Evolutionary conservation across 768 basidiomycete genomes (phyloP), one percentile per base, ranked within the genome.

Genomic region (Amanita molliuscula): DNA sequence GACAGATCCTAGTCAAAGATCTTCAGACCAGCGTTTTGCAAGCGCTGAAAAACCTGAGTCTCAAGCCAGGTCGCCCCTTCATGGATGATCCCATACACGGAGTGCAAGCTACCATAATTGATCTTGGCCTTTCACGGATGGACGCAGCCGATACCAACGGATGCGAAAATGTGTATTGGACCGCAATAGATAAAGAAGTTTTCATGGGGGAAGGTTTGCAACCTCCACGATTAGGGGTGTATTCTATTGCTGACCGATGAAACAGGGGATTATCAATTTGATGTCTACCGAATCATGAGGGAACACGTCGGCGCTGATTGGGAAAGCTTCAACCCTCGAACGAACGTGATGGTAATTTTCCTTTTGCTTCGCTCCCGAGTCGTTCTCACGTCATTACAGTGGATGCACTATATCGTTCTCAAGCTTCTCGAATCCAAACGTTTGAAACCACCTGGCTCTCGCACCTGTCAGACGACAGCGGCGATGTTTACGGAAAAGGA

Each of bases 71-170:
- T 37, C 64, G 66, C 28, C 48, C 72, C 26, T 62, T 68, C 21
- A 87, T 90, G 88, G 87, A 90, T 58, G 75, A 82, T 58, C 55
- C 63, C 28, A 65, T 58, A 11, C 74, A 84, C 57, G 90, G 90
- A 10, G 74, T 96, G 6, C 67, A 76, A 56, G 81, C 82, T 9
- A 96, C 92, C 13, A 71, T 98, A 54, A 97, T 99, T 62, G 96
- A 99, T 65, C 78, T 98, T 29, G 96, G 96, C 13, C 73, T 98
- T 23, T 90, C 96, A 4, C 75, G 94, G 43, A 87, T 92, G 77
- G 76, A 82, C 56, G 76, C 78, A 1, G 69, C 68, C 11, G 77
- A 75, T 62, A 68, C 68, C 2, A 56, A 58, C 34, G 72, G 68
- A 31, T 70, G 72, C 8, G 67, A 70, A 49, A 67, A 63, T 26